Evolutionary conservation across 2,329 filamentous ascomycete genomes (phyloP), one percentile per base, ranked within the genome.

Genomic region (Diaporthe caulivora): DNA sequence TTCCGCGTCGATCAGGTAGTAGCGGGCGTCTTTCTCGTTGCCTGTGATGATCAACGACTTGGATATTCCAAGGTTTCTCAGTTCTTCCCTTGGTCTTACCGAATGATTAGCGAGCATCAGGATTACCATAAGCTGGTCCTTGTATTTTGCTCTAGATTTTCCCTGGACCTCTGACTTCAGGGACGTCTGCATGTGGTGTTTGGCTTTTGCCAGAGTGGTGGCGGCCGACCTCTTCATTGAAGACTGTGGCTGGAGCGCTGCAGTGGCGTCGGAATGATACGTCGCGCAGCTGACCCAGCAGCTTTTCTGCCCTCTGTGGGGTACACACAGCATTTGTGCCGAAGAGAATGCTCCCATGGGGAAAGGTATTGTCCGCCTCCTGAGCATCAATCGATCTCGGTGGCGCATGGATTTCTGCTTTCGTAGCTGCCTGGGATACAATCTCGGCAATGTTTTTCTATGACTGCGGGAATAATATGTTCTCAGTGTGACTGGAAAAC

Each of bases 1-100:
- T 13, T 62, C 57, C 15, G 57, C 57, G 17, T 62, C 57, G 4
- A 62, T 37, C 4, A 62, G 37, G 17, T 62, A 62, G 26, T 40
- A 62, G 7, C 57, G 57, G 3, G 57, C 57, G n/a, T 62, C 57
- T 7, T 31, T 62, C n/a, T 62, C 57, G 13, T 62, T 62, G 1
- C 57, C 57, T n/a, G 24, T 62, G 57, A 62, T 62, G 24, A 62
- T 62, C 57, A n/a, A n/a, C n/a, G n/a, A n/a, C n/a, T n/a, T n/a
- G n/a, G n/a, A n/a, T n/a, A n/a, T n/a, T n/a, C n/a, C n/a, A n/a
- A n/a, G n/a, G n/a, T n/a, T n/a, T n/a, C n/a, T n/a, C n/a, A n/a
- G n/a, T n/a, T n/a, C n/a, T n/a, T n/a, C 17, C 1, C 37, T 24
- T 44, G 37, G 21, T 18, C 57, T 29, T 62, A 62, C 57, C 57